Evolutionary conservation across 805 yeast species (phyloP).

Genomic region (Candida chauliodis): DNA sequence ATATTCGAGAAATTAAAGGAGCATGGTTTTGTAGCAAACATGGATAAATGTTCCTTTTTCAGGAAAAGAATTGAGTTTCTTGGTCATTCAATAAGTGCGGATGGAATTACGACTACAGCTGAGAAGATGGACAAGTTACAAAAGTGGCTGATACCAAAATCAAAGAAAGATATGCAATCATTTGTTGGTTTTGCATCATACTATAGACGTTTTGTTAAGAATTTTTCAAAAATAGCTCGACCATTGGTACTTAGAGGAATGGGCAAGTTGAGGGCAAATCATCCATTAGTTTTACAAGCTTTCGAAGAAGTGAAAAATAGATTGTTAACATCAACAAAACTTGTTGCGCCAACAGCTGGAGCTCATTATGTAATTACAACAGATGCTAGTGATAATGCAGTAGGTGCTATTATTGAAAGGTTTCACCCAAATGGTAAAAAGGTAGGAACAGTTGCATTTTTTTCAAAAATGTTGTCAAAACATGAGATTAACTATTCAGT

Average conservation of each 20-base stretch:
- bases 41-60: conserved; percentile 2
- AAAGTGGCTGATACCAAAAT: not conserved
- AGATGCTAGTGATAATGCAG: not conserved
- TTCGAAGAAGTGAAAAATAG: not conserved
- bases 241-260: too few species aligned
- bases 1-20: not conserved
- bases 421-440: conserved; percentile 14
- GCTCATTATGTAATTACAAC: not conserved
- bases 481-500: conserved; percentile 6
- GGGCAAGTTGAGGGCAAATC: too few species aligned
- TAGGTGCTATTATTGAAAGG: conserved; percentile 5
- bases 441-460: conserved; percentile 1
- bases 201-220: not conserved
- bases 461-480: not conserved
- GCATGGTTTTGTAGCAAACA: not conserved
- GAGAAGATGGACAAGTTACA: not conserved
- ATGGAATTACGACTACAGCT: not conserved
- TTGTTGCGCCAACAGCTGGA: not conserved
- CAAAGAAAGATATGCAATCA: not conserved
- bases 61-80: not conserved
- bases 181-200: conserved; percentile 1
- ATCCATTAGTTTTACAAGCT: too few species aligned
- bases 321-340: too few species aligned
- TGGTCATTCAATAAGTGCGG: conserved; percentile 1
- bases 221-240: not conserved